Percentiles rank a stretch among this genome's conserved stretches.
These are phyloP conservation scores for Entomortierella beljakovae DNA, from an alignment of 192 early-diverging fungal genomes.

Conservation along the genomic window DNA sequence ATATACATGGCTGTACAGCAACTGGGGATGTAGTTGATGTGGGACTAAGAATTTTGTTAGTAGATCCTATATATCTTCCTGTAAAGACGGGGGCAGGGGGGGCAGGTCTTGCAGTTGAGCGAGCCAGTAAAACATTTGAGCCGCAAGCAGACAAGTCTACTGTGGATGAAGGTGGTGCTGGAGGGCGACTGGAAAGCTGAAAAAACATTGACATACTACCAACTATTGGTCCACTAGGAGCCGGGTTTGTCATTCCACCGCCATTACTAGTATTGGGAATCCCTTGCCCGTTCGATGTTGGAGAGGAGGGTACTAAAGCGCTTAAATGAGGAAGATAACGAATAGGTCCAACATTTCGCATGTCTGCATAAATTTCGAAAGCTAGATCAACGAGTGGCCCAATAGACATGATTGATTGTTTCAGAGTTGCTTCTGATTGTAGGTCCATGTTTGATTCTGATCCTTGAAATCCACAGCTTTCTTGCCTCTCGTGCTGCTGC, in stretches of 20 bases:
- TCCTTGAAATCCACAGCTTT: background rate
- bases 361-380: constrained; percentile 42
- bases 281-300: no score
- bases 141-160: constrained; percentile 16
- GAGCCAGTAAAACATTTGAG: background rate
- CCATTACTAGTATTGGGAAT: background rate
- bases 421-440: background rate
- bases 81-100: background rate
- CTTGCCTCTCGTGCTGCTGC: background rate
- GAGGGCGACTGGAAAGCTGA: constrained; percentile 16
- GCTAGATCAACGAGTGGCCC: constrained; percentile 29
- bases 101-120: background rate
- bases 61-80: background rate
- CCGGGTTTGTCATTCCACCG: constrained; percentile 10
- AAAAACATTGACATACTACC: constrained; percentile 27
- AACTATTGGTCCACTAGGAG: no score
- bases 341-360: constrained; percentile 30
- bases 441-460: background rate
- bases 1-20: background rate
- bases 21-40: background rate
- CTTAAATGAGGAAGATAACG: constrained; percentile 16
- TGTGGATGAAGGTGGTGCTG: background rate
- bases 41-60: background rate
- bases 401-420: constrained; percentile 7
- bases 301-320: background rate